Base-by-base conservation (phyloP, 1,139 yeast species). In the Scheffersomyces titani region DNA sequence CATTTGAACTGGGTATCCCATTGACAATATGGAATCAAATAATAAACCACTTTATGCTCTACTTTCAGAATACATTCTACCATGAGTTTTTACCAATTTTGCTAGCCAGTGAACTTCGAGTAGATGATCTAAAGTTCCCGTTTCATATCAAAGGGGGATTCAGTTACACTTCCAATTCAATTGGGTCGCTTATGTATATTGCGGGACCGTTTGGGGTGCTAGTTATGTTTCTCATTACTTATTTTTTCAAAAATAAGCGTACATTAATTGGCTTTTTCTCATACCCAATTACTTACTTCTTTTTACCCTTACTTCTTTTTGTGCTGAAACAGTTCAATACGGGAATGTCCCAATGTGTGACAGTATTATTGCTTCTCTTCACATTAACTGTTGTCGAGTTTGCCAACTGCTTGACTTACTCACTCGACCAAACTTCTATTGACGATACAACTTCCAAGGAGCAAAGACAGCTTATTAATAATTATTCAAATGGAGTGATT, bases 71-170 rank as follows among this genome's bases (percentile, higher is more conserved):
- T n/a, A 73, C 83, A 16, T 82, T 83, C 6, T 84, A 76, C 65
- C 77, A 77, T 52, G 90, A 86, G 67, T 84, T 86, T 59, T 70
- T 85, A 51, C 90, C 91, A 11, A 83, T 86, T 5, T 82, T 83
- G 57, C 70, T 86, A 19, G 87, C 89, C 0, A 7, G 36, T 6
- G 11, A 9, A 5, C 36, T 24, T 24, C 6, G 3, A 13, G 67
- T 69, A 0, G 67, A 66, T 16, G 61, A 69, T 19, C 64, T 85
- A 19, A 62, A 70, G 47, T 84, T 86, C 65, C 86, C 86, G 0
- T 77, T 78, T 65, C 64, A 65, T 36, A 74, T 83, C 50, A 87
- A 87, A 0, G n/a, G n/a, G n/a, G n/a, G n/a, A n/a, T 69, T 83
- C 46, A 70, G 70, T n/a, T 65, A 62, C 59, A 57, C 57, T n/a